phyloP scores from a whole-genome alignment of 495 filamentous ascomycete genomes.

The Rhypophila decipiens region DNA sequence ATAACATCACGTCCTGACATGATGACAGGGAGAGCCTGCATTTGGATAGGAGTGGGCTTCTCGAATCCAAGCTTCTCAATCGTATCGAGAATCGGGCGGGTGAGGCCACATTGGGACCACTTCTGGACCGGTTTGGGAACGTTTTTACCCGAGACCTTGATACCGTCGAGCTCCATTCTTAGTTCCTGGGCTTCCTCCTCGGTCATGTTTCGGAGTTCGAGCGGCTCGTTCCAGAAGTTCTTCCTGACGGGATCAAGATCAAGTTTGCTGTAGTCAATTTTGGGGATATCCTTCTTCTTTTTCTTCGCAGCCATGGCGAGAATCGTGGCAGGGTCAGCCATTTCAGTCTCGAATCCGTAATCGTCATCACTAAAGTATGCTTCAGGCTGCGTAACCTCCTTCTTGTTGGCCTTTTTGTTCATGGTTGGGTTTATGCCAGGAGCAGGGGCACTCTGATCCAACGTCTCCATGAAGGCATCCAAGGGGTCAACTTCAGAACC shows the following conservation, averaged over 20 bases:
- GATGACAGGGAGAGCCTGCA: constrained; percentile 88
- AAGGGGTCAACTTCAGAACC: constrained; percentile 85
- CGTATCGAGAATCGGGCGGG: constrained; percentile 80
- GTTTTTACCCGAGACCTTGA: constrained; percentile 81
- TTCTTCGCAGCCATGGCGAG: constrained; percentile 82
- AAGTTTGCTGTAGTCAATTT: constrained; percentile 75
- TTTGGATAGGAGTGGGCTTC: constrained; percentile 85
- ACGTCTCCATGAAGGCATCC: constrained; percentile 89
- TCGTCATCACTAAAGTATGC: constrained; percentile 85
- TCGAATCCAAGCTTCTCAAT: constrained; percentile 80
- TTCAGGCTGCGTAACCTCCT: constrained; percentile 60
- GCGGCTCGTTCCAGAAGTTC: constrained; percentile 88
- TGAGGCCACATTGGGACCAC: constrained; percentile 92
- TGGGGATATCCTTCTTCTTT: constrained; percentile 94
- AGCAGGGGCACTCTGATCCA: constrained; percentile 37
- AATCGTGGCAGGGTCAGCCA: constrained; percentile 70
- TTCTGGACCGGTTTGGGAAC: constrained; percentile 90
- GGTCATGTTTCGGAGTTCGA: constrained; percentile 76
- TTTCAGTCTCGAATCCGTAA: constrained; percentile 64
- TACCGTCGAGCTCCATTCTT: constrained; percentile 83
- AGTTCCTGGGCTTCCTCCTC: constrained; percentile 77
- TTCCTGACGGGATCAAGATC: constrained; percentile 83
- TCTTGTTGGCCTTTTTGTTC: constrained; percentile 28
- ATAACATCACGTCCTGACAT: constrained; percentile 97
- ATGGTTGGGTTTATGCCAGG: constrained; percentile 30